Percentiles rank a stretch among this genome's conserved stretches.
phyloP scores from a whole-genome alignment of 805 yeast species.

The Candida adriatica region DNA sequence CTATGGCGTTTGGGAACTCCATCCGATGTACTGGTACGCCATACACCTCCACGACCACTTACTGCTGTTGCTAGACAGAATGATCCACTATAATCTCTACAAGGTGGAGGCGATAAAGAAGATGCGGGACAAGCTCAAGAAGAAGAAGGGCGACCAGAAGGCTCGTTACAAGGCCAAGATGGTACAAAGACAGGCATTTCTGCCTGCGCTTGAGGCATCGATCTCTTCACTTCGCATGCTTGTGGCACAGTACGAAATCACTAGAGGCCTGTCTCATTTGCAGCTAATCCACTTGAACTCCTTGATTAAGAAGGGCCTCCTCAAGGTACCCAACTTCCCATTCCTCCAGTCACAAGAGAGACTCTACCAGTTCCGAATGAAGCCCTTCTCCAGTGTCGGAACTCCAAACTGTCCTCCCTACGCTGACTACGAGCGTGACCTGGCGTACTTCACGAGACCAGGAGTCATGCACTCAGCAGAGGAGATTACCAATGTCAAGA shows the following conservation, averaged over 20 bases:
- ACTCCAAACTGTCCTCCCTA: slow-evolving; percentile 55
- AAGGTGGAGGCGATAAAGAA: slow-evolving; percentile 29
- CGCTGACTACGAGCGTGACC: slow-evolving; percentile 18
- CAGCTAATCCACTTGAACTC: slow-evolving; percentile 28
- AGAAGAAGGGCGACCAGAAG: slow-evolving; percentile 47
- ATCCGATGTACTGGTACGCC: slow-evolving; percentile 62
- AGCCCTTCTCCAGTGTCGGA: slow-evolving; percentile 75
- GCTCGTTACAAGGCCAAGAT: slow-evolving; percentile 31
- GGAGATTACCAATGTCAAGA: slow-evolving; percentile 4
- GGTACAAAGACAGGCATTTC: slow-evolving; percentile 26
- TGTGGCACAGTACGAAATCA: slow-evolving; percentile 14
- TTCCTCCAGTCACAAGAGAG: slow-evolving; percentile 23
- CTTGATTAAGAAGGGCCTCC: slow-evolving; percentile 20
- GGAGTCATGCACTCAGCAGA: slow-evolving; percentile 3
- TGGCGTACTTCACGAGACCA: slow-evolving; percentile 10
- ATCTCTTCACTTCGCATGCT: slow-evolving; percentile 2
- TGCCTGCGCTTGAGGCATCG: slow-evolving; percentile 29
- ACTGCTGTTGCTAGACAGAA: slow-evolving; percentile 32
- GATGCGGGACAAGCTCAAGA: slow-evolving; percentile 35
- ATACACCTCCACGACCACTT: slow-evolving; percentile 46
- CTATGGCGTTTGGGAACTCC: slow-evolving; percentile 64
- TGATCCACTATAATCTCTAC: slow-evolving; percentile 25
- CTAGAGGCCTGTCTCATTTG: slow-evolving; percentile 26
- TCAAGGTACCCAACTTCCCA: slow-evolving; percentile 22
- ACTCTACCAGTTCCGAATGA: slow-evolving; percentile 57